Evolutionary conservation across 371 early-diverging fungal species (phyloP).

Genomic region (Batrachochytrium dendrobatidis): DNA sequence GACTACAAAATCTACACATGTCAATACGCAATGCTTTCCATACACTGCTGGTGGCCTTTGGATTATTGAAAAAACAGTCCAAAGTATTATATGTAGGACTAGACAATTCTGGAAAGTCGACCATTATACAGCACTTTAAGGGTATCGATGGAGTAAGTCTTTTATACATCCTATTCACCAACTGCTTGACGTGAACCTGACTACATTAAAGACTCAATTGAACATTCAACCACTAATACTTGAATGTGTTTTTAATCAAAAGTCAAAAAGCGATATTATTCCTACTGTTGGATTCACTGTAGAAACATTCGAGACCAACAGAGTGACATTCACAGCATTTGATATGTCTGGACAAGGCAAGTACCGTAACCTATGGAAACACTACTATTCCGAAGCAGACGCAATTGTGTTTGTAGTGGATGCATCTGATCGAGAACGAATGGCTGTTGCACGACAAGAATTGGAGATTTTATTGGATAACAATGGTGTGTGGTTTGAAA

Average conservation of each 20-base stretch:
- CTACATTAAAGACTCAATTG: not conserved
- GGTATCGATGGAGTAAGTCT: not conserved
- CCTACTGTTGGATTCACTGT: slow-evolving; percentile 30
- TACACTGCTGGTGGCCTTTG: not conserved
- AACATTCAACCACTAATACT: too few relatives aligned
- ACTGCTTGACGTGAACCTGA: not conserved
- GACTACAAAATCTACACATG: too few relatives aligned
- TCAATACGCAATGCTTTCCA: too few relatives aligned
- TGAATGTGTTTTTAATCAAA: not conserved
- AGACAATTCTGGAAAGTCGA: slow-evolving; percentile 6
- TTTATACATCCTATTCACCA: not conserved
- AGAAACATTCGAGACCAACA: slow-evolving; percentile 14
- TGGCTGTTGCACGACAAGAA: slow-evolving; percentile 29
- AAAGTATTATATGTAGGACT: slow-evolving; percentile 2
- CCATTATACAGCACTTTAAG: not conserved
- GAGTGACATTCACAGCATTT: slow-evolving; percentile 23
- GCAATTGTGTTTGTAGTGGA: slow-evolving; percentile 29
- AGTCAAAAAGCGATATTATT: slow-evolving; percentile 12
- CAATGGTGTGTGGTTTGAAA: slow-evolving; percentile 14
- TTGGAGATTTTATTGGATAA: slow-evolving; percentile 19
- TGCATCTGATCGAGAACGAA: slow-evolving; percentile 21
- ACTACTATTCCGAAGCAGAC: slow-evolving; percentile 19
- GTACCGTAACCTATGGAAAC: slow-evolving; percentile 29
- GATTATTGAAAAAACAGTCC: not conserved
- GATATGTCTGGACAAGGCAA: slow-evolving; percentile 38